Conservation (phyloP, 2,329 filamentous ascomycete genomes). For the Coleophoma eucalyptorum region DNA sequence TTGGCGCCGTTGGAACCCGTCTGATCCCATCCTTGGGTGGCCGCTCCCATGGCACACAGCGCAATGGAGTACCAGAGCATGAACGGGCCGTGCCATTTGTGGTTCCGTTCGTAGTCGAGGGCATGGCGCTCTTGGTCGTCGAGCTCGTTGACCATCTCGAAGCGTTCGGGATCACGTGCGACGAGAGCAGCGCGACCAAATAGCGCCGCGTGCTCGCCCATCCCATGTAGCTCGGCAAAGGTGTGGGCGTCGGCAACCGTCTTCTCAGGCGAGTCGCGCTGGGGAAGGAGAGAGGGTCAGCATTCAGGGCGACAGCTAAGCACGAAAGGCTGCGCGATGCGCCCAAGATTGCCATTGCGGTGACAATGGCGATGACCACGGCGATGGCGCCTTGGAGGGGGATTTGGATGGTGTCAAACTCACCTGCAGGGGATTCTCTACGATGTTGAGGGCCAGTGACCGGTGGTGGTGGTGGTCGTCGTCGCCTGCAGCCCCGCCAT, state of each 20-base stretch:
- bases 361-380: too few species aligned
- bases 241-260: conserved; percentile 39
- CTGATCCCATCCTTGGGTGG: conserved; percentile 42
- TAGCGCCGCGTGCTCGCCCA: conserved; percentile 53
- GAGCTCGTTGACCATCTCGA: conserved; percentile 17
- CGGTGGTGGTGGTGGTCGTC: too few species aligned
- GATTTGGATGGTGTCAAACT: too few species aligned
- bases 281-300: conserved; percentile 27
- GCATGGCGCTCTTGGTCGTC: conserved; percentile 29
- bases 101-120: conserved; percentile 48
- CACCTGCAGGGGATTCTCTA: too few species aligned
- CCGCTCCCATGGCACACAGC: conserved; percentile 65
- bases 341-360: too few species aligned
- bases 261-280: conserved; percentile 35
- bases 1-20: conserved; percentile 41
- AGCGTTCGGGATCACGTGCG: conserved; percentile 26
- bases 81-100: conserved; percentile 63
- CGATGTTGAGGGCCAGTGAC: too few species aligned
- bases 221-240: conserved; percentile 56
- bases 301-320: too few species aligned
- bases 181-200: conserved; percentile 56
- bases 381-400: too few species aligned
- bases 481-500: too few species aligned
- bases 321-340: too few species aligned
- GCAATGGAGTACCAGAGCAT: conserved; percentile 63